Percentiles rank a stretch among this genome's conserved stretches.
Evolutionary conservation across 225 moss, liverwort and hornwort species (phyloP).

Genomic region (Anthoceros angustus): DNA sequence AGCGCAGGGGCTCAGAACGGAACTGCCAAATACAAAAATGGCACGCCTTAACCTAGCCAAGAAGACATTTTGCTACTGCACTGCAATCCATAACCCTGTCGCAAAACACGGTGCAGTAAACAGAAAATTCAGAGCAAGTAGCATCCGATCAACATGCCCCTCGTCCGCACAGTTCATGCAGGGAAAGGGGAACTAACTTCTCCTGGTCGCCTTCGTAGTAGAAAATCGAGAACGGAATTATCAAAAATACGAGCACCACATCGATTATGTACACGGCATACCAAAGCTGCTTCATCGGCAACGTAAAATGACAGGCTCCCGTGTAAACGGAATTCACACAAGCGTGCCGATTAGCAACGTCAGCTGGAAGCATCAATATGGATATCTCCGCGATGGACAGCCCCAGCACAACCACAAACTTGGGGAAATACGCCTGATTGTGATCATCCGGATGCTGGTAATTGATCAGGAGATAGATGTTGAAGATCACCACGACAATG

Average conservation of each 20-base stretch:
- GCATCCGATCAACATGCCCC: neutral
- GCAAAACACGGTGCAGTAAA: too few relatives aligned
- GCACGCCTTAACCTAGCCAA: too few relatives aligned
- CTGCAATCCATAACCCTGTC: too few relatives aligned
- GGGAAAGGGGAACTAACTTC: constrained; percentile 27
- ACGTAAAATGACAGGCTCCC: constrained; percentile 58
- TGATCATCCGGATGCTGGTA: constrained; percentile 84
- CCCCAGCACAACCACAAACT: constrained; percentile 60
- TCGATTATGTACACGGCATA: constrained; percentile 77
- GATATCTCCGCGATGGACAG: constrained; percentile 83
- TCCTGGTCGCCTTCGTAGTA: constrained; percentile 93
- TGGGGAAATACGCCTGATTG: constrained; percentile 90
- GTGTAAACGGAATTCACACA: constrained; percentile 61
- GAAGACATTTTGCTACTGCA: too few relatives aligned
- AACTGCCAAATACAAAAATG: too few relatives aligned
- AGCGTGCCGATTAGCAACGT: constrained; percentile 67
- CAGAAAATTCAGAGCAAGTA: neutral
- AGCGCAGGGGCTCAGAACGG: neutral
- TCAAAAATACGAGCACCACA: constrained; percentile 47
- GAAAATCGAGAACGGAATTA: constrained; percentile 74
- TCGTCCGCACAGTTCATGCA: neutral
- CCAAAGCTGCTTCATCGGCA: constrained; percentile 88
- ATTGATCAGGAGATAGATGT: constrained; percentile 61
- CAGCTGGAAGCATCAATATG: constrained; percentile 77
- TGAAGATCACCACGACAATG: constrained; percentile 57